Percentiles rank a stretch among this genome's conserved stretches.
Evolutionary conservation across 1,284 basidiomycete genomes (phyloP).

Genomic region (Athelia psychrophila): DNA sequence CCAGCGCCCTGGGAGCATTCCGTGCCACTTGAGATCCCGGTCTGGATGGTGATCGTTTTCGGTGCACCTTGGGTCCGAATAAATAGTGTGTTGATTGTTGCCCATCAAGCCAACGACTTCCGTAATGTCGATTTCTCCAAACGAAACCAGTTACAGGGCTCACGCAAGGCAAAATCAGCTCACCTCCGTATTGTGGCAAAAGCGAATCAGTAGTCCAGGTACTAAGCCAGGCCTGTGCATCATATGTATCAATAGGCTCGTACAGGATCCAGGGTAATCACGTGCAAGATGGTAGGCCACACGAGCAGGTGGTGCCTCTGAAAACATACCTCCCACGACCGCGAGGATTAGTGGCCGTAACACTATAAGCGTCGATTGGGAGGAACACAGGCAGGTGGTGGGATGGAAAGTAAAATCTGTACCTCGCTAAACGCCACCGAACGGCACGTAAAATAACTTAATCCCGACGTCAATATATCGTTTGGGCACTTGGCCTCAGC

Average conservation of each 20-base stretch:
- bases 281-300: not conserved
- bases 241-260: too few species aligned
- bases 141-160: constrained; percentile 5
- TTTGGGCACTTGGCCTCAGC: too few species aligned
- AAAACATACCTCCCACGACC: too few species aligned
- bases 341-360: too few species aligned
- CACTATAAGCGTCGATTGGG: too few species aligned
- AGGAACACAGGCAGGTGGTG: too few species aligned
- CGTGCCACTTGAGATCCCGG: constrained; percentile 28
- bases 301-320: not conserved
- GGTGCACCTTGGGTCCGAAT: constrained; percentile 42
- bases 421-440: too few species aligned
- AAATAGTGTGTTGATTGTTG: constrained; percentile 62
- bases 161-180: too few species aligned
- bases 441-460: too few species aligned
- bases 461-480: too few species aligned
- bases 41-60: constrained; percentile 28
- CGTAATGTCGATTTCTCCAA: constrained; percentile 55
- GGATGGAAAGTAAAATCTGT: too few species aligned
- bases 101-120: constrained; percentile 51
- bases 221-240: not conserved
- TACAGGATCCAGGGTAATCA: not conserved
- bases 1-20: constrained; percentile 55
- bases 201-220: not conserved
- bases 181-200: not conserved